Conservation (phyloP, 441 rosid genomes). For the Erodium trifolium region DNA sequence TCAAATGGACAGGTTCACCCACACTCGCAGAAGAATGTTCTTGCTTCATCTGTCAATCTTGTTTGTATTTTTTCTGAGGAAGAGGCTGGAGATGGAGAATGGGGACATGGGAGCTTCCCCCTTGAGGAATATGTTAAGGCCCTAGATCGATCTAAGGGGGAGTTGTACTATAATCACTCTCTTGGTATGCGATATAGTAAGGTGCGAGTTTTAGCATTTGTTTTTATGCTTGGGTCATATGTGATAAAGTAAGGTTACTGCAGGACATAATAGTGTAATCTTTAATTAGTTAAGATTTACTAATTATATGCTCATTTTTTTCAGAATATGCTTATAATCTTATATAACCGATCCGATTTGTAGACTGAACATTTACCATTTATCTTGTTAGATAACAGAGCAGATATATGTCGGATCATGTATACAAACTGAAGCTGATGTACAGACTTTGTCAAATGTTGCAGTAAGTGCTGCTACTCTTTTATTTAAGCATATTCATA, state of each 20-base stretch:
- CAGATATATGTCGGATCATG: conserved; percentile 87
- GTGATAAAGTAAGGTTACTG: neutral
- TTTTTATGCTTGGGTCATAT: neutral
- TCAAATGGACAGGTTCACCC: conserved; percentile 32
- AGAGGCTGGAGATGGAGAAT: conserved; percentile 71
- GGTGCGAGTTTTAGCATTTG: conserved; percentile 34
- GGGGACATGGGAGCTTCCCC: conserved; percentile 89
- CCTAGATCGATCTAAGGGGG: conserved; percentile 82
- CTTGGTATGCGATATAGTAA: conserved; percentile 86
- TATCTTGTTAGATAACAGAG: conserved; percentile 63
- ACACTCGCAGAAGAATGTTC: conserved; percentile 29
- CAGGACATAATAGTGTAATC: neutral
- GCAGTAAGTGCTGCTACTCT: conserved; percentile 38
- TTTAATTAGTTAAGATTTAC: neutral
- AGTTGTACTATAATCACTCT: conserved; percentile 73
- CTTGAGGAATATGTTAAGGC: conserved; percentile 82
- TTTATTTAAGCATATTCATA: neutral
- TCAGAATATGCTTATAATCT: neutral
- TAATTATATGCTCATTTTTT: neutral
- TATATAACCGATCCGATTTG: neutral
- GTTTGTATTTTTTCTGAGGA: conserved; percentile 65
- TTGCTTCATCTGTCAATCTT: conserved; percentile 37
- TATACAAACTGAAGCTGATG: conserved; percentile 71
- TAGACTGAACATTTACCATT: conserved; percentile 8
- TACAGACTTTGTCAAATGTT: conserved; percentile 41